Evolutionary conservation across 345 rosid genomes (phyloP).

Genomic region (Psidium friedrichsthalianum): DNA sequence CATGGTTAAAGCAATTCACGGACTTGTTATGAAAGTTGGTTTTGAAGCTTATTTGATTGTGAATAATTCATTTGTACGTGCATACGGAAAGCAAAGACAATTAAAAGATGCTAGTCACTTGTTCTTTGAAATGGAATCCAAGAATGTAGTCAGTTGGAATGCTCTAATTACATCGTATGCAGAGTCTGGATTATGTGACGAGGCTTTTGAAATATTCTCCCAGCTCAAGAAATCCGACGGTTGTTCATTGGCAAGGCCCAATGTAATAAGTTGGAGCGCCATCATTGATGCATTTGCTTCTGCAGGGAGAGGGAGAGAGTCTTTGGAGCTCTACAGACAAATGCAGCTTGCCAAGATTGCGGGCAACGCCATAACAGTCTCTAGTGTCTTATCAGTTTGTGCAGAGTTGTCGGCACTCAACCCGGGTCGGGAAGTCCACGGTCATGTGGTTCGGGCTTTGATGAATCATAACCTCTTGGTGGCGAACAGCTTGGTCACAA

Average conservation of each 20-base stretch:
- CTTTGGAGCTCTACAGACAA: constrained; percentile 1
- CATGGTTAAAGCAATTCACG: constrained; percentile 38
- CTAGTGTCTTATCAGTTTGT: constrained; percentile 55
- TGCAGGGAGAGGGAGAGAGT: constrained; percentile 14
- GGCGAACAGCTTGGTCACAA: constrained; percentile 54
- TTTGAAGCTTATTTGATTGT: constrained; percentile 45
- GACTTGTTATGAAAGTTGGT: constrained; percentile 46
- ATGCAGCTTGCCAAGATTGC: constrained; percentile 17
- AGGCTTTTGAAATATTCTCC: constrained; percentile 40
- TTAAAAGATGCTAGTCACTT: constrained; percentile 26
- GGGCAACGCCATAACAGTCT: constrained; percentile 53
- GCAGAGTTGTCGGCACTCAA: constrained; percentile 51
- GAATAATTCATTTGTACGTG: constrained; percentile 35
- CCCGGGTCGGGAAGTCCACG: constrained; percentile 58
- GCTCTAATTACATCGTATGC: constrained; percentile 51
- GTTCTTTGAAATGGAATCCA: constrained; percentile 33
- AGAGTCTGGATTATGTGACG: constrained; percentile 52
- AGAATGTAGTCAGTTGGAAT: constrained; percentile 66
- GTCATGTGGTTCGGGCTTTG: constrained; percentile 38
- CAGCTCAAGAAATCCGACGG: constrained; percentile 28
- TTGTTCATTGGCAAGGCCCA: constrained; percentile 27
- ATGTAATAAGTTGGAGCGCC: constrained; percentile 70
- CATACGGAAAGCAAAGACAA: constrained; percentile 52
- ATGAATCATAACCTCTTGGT: constrained; percentile 49
- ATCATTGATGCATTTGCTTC: constrained; percentile 55